Evolutionary conservation across 257 asterid genomes (phyloP).

Genomic region (Capsicum chinense): DNA sequence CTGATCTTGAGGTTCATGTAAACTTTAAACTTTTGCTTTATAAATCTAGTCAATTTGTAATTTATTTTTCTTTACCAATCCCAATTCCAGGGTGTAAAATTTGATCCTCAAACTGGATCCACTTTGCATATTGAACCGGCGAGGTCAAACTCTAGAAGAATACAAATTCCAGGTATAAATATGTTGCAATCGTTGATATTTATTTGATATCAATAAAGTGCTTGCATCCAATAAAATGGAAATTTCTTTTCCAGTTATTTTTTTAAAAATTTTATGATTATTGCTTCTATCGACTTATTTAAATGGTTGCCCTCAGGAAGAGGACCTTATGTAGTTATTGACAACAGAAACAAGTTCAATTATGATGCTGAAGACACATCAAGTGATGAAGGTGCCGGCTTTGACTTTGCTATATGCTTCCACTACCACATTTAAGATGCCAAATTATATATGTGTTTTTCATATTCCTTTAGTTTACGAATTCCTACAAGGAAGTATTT

Average conservation of each 20-base stretch:
- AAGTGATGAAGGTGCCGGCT: constrained; percentile 69
- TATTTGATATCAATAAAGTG: neutral
- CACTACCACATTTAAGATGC: neutral
- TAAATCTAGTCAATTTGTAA: neutral
- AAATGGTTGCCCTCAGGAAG: constrained; percentile 57
- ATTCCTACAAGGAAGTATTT: neutral
- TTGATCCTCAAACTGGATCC: constrained; percentile 94
- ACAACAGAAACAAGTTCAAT: constrained; percentile 61
- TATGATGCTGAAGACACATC: constrained; percentile 64
- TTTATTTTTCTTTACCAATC: neutral
- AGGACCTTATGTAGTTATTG: constrained; percentile 95
- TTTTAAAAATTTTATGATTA: neutral
- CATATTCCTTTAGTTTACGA: neutral
- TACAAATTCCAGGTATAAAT: constrained; percentile 68
- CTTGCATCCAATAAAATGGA: neutral
- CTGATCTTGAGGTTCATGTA: neutral
- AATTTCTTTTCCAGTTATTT: neutral
- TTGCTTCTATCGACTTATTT: constrained; percentile 30
- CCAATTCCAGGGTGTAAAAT: constrained; percentile 68
- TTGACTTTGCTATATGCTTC: neutral
- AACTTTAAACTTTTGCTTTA: neutral
- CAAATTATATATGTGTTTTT: neutral
- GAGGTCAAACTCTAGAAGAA: constrained; percentile 92
- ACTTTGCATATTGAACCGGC: constrained; percentile 94
- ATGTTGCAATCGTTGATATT: neutral